Percentiles rank a stretch among this genome's conserved stretches.
Evolutionary conservation across 2,329 filamentous ascomycete species (phyloP).

Genomic region (Trematosphaeria pertusa): DNA sequence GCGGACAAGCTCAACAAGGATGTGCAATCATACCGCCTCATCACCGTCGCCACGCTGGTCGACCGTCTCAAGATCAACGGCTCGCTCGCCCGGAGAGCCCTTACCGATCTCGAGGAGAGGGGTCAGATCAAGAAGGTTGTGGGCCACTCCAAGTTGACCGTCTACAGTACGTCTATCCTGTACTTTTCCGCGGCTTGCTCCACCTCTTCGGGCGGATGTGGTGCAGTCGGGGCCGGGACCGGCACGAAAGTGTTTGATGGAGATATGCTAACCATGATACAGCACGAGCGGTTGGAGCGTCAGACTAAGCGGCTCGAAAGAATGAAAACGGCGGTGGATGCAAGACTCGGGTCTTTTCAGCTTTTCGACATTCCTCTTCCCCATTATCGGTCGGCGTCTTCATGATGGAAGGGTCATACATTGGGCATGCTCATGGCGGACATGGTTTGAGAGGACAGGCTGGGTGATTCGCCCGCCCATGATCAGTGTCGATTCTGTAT

Average conservation of each 20-base stretch:
- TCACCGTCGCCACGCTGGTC: constrained; percentile 98
- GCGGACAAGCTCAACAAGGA: constrained; percentile 99
- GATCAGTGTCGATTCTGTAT: constrained; percentile 40
- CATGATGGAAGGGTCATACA: constrained; percentile 39
- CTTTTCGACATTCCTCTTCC: constrained; percentile 45
- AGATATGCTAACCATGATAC: constrained; percentile 21
- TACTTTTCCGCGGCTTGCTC: background rate
- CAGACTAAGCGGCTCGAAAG: constrained; percentile 41
- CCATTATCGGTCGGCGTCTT: constrained; percentile 44
- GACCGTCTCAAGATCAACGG: constrained; percentile 99
- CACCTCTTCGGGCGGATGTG: background rate
- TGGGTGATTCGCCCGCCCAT: constrained; percentile 24
- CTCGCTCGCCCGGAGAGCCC: constrained; percentile 87
- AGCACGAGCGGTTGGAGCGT: constrained; percentile 48
- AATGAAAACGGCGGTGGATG: constrained; percentile 31
- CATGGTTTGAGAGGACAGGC: constrained; percentile 41
- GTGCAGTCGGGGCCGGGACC: background rate
- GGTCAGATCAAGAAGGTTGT: constrained; percentile 98
- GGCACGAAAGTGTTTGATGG: background rate
- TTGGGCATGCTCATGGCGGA: constrained; percentile 40
- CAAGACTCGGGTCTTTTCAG: constrained; percentile 35
- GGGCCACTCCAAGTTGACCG: constrained; percentile 94
- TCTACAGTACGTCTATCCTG: constrained; percentile 78
- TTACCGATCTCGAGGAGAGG: constrained; percentile 95
- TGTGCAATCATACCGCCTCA: constrained; percentile 99